phyloP scores from a whole-genome alignment of 257 asterid species.

The Nicotiana paniculata region DNA sequence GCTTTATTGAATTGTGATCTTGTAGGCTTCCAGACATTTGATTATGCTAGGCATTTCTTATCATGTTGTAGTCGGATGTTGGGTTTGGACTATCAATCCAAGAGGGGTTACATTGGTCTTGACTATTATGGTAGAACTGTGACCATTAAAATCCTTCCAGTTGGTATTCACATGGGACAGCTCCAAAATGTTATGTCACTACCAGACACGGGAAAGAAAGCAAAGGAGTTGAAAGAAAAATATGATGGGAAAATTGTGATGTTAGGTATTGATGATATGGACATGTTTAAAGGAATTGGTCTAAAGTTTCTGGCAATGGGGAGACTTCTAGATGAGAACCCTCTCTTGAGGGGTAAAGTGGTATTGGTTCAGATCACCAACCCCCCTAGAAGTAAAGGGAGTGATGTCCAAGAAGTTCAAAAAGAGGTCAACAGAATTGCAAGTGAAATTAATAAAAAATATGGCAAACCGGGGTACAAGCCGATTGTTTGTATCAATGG shows the following conservation, averaged over 20 bases:
- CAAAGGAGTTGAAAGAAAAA: constrained; percentile 32
- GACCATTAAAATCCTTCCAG: constrained; percentile 68
- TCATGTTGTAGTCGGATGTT: constrained; percentile 92
- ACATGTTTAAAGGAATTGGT: constrained; percentile 79
- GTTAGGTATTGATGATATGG: constrained; percentile 86
- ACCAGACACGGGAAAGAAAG: constrained; percentile 41
- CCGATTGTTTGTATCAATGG: constrained; percentile 66
- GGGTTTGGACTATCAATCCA: constrained; percentile 74
- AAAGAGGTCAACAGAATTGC: constrained; percentile 49
- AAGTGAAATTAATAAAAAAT: constrained; percentile 33
- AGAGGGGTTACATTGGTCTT: constrained; percentile 78
- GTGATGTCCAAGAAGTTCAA: constrained; percentile 64
- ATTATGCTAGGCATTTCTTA: constrained; percentile 89
- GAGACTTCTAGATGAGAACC: constrained; percentile 45
- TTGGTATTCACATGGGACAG: constrained; percentile 74
- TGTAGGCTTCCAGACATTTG: constrained; percentile 84
- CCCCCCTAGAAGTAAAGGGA: constrained; percentile 67
- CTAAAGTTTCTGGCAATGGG: constrained; percentile 65
- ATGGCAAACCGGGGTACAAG: constrained; percentile 41
- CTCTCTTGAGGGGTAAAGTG: constrained; percentile 31
- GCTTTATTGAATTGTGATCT: constrained; percentile 79
- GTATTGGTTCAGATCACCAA: constrained; percentile 73
- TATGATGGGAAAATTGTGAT: constrained; percentile 52
- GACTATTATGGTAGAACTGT: constrained; percentile 86
- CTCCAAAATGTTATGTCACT: constrained; percentile 40